A percentile compares a stretch with the other conserved stretches of the same genome.
These are phyloP conservation scores for Dimargaris cristalligena DNA, from an alignment of 192 early-diverging fungal genomes.

Conservation along the genomic window DNA sequence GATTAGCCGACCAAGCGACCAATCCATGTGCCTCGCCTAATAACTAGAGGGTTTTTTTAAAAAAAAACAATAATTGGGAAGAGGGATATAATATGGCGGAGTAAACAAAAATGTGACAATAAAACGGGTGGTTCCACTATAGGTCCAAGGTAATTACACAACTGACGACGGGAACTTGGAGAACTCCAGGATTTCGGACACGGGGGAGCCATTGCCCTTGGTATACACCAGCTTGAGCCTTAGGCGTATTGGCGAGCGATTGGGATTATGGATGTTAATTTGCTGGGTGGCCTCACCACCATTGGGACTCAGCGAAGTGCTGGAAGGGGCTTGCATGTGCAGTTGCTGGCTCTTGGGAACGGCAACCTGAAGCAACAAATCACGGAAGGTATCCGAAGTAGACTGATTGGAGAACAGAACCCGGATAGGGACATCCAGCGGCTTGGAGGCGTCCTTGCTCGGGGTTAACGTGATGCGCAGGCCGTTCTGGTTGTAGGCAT, in stretches of 20 bases:
- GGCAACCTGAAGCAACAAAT: conserved; percentile 74
- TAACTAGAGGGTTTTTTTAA: background rate
- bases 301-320: conserved; percentile 40
- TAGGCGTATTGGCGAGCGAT: conserved; percentile 31
- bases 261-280: conserved; percentile 77
- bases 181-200: conserved; percentile 3
- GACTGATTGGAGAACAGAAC: conserved; percentile 51
- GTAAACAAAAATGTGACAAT: background rate
- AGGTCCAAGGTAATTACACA: background rate
- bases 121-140: background rate
- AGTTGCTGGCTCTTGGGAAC: conserved; percentile 86
- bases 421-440: conserved; percentile 43
- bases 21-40: no score
- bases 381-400: conserved; percentile 33
- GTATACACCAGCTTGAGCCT: conserved; percentile 25
- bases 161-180: background rate
- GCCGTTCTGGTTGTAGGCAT: conserved; percentile 65
- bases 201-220: background rate
- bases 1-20: no score
- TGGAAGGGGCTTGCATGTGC: conserved; percentile 64
- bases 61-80: background rate
- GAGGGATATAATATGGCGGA: background rate
- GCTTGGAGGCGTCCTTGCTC: conserved; percentile 39
- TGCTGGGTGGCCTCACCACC: conserved; percentile 53
- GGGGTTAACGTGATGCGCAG: conserved; percentile 58